These are phyloP conservation scores for Oryza rufipogon DNA, from an alignment of 176 grass and related monocot species.

Conservation along the genomic window DNA sequence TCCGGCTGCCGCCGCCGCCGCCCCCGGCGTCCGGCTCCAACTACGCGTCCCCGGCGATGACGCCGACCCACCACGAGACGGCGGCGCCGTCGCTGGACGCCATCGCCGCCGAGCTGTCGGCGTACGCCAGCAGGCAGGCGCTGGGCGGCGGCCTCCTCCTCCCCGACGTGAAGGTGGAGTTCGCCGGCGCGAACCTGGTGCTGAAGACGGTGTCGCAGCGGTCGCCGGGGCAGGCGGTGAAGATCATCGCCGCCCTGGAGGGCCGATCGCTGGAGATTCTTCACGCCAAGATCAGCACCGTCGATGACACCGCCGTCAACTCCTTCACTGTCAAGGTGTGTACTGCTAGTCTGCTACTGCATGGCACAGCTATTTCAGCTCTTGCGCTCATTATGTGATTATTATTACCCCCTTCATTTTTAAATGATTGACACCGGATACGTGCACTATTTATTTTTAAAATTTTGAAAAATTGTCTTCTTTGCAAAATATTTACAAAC, in stretches of 20 bases:
- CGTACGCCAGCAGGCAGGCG: conserved; percentile 35
- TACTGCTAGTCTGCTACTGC: no score
- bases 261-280: conserved; percentile 78
- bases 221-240: conserved; percentile 65
- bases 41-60: conserved; percentile 43
- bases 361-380: no score
- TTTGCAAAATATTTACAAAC: no score
- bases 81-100: conserved; percentile 50
- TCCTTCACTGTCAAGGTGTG: conserved; percentile 95
- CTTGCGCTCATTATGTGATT: not conserved
- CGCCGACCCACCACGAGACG: conserved; percentile 13
- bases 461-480: no score
- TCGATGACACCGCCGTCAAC: conserved; percentile 73
- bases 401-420: not conserved
- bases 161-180: conserved; percentile 86
- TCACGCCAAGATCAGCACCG: conserved; percentile 70
- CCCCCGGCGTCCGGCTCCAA: not conserved
- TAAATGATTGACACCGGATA: no score
- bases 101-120: conserved; percentile 42
- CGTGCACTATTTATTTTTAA: no score
- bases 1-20: conserved; percentile 16
- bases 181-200: conserved; percentile 80
- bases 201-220: conserved; percentile 78
- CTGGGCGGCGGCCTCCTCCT: conserved; percentile 15
- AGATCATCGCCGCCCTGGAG: conserved; percentile 80